phyloP scores from a whole-genome alignment of 306 rosid genomes.

The Rosa chinensis region DNA sequence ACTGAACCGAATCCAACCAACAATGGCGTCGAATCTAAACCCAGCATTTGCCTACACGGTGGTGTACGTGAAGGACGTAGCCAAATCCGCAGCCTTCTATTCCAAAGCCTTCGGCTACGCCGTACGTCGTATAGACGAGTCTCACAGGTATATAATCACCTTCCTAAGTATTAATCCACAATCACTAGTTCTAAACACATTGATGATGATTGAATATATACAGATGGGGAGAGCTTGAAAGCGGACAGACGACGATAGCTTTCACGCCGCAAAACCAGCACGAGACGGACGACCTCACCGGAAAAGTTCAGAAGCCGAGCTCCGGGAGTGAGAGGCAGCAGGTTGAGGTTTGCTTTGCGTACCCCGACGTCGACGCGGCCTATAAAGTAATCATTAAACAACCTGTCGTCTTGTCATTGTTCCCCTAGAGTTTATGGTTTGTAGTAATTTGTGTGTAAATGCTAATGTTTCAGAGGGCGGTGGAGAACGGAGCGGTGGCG shows the following conservation, averaged over 20 bases:
- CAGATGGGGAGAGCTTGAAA: constrained; percentile 91
- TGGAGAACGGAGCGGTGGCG: constrained; percentile 75
- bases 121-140: constrained; percentile 77
- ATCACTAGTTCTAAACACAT: not conserved
- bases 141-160: constrained; percentile 43
- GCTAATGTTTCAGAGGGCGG: constrained; percentile 55
- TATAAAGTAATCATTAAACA: constrained; percentile 40
- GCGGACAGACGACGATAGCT: constrained; percentile 75
- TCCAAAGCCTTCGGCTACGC: constrained; percentile 66
- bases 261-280: constrained; percentile 77
- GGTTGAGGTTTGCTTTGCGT: constrained; percentile 69
- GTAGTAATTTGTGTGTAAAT: not conserved
- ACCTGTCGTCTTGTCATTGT: not conserved
- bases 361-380: constrained; percentile 70
- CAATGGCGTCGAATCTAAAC: constrained; percentile 48
- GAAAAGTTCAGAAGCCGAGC: constrained; percentile 41
- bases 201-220: not conserved
- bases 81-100: constrained; percentile 63
- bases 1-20: not conserved
- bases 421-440: not conserved
- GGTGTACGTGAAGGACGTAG: constrained; percentile 68
- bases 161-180: too few relatives aligned
- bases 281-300: constrained; percentile 76
- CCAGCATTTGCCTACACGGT: constrained; percentile 68
- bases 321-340: constrained; percentile 48